These are phyloP conservation scores for Hymenotorrendiella dingleyae DNA, from an alignment of 2,329 filamentous ascomycete genomes.

Conservation along the genomic window DNA sequence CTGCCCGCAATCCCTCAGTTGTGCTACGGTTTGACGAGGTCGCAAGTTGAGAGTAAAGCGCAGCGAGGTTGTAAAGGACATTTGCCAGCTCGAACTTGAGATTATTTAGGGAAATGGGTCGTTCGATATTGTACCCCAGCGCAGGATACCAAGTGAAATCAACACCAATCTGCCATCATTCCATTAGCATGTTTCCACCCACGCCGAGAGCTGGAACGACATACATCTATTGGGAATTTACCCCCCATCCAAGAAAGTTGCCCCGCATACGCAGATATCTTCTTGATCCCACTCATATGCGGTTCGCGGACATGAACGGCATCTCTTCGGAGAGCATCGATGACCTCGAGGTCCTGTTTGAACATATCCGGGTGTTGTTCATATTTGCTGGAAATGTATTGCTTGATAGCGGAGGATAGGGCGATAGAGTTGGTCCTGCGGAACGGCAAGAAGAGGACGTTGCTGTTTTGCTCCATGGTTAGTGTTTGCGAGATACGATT, in stretches of 20 bases:
- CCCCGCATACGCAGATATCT: constrained; percentile 85
- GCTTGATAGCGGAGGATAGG: constrained; percentile 75
- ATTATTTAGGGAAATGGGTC: constrained; percentile 61
- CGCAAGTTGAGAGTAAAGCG: constrained; percentile 89
- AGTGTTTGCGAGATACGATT: no score
- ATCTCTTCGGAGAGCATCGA: constrained; percentile 76
- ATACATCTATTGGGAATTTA: constrained; percentile 92
- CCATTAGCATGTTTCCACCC: constrained; percentile 7
- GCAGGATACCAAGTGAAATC: constrained; percentile 97
- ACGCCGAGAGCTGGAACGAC: neutral
- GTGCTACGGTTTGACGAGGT: constrained; percentile 71
- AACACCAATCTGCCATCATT: constrained; percentile 64
- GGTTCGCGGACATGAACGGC: constrained; percentile 87
- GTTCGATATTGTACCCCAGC: constrained; percentile 79
- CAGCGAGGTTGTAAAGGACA: constrained; percentile 85
- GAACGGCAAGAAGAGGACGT: constrained; percentile 55
- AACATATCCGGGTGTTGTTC: constrained; percentile 99
- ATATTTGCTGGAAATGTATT: constrained; percentile 97
- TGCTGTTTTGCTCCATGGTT: constrained; percentile 18
- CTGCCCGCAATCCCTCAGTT: constrained; percentile 77
- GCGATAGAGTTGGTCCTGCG: constrained; percentile 75
- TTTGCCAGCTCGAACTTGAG: constrained; percentile 84
- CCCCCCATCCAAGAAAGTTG: constrained; percentile 90
- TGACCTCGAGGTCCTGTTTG: constrained; percentile 75
- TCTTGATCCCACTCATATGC: constrained; percentile 77